A percentile compares a stretch with the other conserved stretches of the same genome.
Evolutionary conservation across 257 asterid genomes (phyloP).

Genomic region (Penstemon eatonii): DNA sequence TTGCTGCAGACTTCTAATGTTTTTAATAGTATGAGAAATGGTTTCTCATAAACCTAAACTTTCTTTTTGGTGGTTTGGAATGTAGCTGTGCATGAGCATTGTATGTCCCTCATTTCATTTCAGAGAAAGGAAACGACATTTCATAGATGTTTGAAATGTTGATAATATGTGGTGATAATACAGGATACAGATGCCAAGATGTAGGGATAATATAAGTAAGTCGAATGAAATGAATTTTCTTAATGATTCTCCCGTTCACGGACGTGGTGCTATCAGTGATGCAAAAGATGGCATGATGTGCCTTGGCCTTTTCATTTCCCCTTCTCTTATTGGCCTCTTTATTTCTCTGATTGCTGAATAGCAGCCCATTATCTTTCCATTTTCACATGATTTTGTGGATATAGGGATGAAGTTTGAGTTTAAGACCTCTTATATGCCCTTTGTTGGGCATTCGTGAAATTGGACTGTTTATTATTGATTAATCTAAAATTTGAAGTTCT

Average conservation of each 20-base stretch:
- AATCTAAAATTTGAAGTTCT: background rate
- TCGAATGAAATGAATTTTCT: background rate
- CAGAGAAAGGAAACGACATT: background rate
- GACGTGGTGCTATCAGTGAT: background rate
- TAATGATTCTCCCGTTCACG: background rate
- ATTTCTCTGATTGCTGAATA: background rate
- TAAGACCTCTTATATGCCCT: background rate
- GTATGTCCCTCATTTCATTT: background rate
- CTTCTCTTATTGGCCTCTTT: conserved; percentile 5
- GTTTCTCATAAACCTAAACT: background rate
- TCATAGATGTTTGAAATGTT: background rate
- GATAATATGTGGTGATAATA: background rate
- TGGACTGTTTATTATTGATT: background rate
- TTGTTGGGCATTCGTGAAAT: background rate
- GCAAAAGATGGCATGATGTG: conserved; percentile 6
- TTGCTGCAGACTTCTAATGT: background rate
- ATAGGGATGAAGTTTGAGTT: background rate
- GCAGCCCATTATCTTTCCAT: background rate
- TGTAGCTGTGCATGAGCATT: background rate
- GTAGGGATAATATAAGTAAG: background rate
- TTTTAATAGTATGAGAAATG: background rate
- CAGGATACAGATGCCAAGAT: conserved; percentile 1
- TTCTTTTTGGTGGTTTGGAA: background rate
- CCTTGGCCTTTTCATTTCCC: background rate
- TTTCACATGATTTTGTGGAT: background rate